Conservation (phyloP, 2,329 filamentous ascomycete species). For the Boeremia exigua region DNA sequence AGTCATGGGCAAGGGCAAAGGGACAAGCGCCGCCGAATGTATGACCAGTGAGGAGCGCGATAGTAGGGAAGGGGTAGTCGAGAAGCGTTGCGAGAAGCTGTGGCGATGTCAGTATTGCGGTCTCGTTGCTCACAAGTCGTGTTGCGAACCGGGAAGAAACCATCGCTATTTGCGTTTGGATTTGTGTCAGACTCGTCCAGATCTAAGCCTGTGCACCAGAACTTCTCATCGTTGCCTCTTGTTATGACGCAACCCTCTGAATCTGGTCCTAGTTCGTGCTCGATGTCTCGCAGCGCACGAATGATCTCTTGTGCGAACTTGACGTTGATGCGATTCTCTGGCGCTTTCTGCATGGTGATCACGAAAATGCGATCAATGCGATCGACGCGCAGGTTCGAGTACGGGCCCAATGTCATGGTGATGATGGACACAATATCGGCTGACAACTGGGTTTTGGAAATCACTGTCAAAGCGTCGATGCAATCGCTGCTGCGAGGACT, state of each 20-base stretch:
- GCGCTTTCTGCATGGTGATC: conserved; percentile 61
- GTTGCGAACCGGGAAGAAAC: conserved; percentile 57
- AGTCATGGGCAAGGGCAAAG: conserved; percentile 56
- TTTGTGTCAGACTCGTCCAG: conserved; percentile 56
- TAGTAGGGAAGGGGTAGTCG: conserved; percentile 58
- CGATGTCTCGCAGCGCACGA: conserved; percentile 56
- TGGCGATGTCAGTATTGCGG: background rate
- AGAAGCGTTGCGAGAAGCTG: conserved; percentile 55
- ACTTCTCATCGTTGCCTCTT: conserved; percentile 58
- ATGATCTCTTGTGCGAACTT: conserved; percentile 61
- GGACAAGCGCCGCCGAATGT: conserved; percentile 59
- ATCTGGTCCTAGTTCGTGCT: conserved; percentile 54
- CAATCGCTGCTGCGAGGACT: background rate
- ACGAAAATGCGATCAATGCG: conserved; percentile 58
- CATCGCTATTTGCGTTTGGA: conserved; percentile 63
- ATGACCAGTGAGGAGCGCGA: conserved; percentile 57
- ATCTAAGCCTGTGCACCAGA: conserved; percentile 60
- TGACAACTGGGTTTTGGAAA: too few species aligned
- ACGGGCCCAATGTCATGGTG: conserved; percentile 35
- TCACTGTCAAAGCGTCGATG: too few species aligned
- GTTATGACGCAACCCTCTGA: conserved; percentile 61
- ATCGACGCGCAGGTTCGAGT: conserved; percentile 55
- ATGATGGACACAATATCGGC: background rate
- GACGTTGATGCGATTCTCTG: conserved; percentile 61
- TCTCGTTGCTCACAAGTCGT: background rate